A percentile compares a stretch with the other conserved stretches of the same genome.
phyloP scores from a whole-genome alignment of 768 basidiomycete genomes.

The Cystobasidiopsis lactophilus region DNA sequence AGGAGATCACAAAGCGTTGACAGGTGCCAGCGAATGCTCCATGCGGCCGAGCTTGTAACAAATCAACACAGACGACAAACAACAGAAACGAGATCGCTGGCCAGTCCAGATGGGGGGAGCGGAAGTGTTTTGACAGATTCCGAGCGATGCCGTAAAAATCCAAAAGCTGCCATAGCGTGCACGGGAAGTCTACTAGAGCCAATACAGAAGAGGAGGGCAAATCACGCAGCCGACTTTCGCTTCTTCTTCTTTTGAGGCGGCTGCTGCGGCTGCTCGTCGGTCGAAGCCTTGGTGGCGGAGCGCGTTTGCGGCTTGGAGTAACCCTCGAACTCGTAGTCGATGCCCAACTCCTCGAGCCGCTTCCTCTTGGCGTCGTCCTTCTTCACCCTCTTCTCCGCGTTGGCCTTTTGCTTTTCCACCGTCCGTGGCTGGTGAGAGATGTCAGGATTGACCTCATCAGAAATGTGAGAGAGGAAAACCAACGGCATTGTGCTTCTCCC shows the following conservation, averaged over 20 bases:
- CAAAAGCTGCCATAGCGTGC: too few relatives aligned
- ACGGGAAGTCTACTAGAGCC: too few relatives aligned
- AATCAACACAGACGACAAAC: too few relatives aligned
- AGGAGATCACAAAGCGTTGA: too few relatives aligned
- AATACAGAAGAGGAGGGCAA: too few relatives aligned
- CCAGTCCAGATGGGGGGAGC: too few relatives aligned
- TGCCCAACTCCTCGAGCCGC: conserved; percentile 57
- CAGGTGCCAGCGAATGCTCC: too few relatives aligned
- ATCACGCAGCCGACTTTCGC: neutral
- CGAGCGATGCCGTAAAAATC: too few relatives aligned
- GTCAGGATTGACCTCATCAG: neutral
- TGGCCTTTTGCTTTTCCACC: conserved; percentile 41
- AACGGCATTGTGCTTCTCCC: conserved; percentile 66
- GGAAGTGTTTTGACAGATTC: too few relatives aligned
- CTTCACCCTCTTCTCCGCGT: conserved; percentile 42
- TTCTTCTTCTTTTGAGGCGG: conserved; percentile 4
- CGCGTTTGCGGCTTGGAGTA: conserved; percentile 29
- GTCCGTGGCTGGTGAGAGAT: conserved; percentile 1
- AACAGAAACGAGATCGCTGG: too few relatives aligned
- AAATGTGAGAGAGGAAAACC: conserved; percentile 1
- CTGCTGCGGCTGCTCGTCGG: conserved; percentile 3
- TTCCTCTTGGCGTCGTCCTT: conserved; percentile 55
- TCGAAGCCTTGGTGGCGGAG: too few relatives aligned
- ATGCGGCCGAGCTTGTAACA: too few relatives aligned
- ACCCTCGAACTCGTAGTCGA: conserved; percentile 65